A percentile compares a stretch with the other conserved stretches of the same genome.
Evolutionary conservation across 176 grass and related monocot genomes (phyloP).

Genomic region (Dendrocalamus sinicus): DNA sequence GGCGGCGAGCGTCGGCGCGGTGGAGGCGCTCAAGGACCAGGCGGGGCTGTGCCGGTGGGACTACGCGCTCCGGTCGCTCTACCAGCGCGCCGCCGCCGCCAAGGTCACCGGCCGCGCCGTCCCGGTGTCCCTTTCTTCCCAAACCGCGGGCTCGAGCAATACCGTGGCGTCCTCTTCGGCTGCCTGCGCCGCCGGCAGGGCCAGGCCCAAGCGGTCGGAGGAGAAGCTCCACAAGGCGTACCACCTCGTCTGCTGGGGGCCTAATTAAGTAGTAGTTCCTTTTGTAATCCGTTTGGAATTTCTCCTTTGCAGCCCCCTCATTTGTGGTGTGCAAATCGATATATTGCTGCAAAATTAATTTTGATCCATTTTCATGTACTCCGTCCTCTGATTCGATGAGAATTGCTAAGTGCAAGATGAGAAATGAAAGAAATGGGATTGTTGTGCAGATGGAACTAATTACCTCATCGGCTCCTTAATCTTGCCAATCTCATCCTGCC

Average conservation of each 20-base stretch:
- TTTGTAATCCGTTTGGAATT: background rate
- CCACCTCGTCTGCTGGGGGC: conserved; percentile 78
- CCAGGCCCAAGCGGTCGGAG: conserved; percentile 37
- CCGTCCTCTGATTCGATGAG: background rate
- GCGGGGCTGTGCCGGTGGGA: conserved; percentile 73
- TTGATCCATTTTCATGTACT: conserved; percentile 16
- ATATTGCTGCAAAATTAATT: background rate
- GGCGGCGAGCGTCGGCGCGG: conserved; percentile 60
- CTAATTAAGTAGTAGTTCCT: conserved; percentile 38
- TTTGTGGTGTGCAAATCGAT: background rate
- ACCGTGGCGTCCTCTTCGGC: background rate
- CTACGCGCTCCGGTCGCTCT: conserved; percentile 59
- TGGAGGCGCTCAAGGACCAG: conserved; percentile 85
- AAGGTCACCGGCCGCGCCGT: conserved; percentile 42
- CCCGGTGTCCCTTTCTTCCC: conserved; percentile 36
- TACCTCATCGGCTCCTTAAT: background rate
- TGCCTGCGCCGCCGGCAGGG: background rate
- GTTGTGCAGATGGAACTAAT: background rate
- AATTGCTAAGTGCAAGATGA: conserved; percentile 17
- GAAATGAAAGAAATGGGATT: conserved; percentile 1
- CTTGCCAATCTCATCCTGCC: background rate
- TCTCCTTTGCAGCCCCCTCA: background rate
- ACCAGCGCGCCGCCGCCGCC: conserved; percentile 37
- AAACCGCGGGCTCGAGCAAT: background rate
- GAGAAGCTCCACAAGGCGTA: conserved; percentile 71